Percentiles rank a stretch among this genome's conserved stretches.
Evolutionary conservation across 2,329 filamentous ascomycete species (phyloP).

Genomic region (Fusarium sacchari): DNA sequence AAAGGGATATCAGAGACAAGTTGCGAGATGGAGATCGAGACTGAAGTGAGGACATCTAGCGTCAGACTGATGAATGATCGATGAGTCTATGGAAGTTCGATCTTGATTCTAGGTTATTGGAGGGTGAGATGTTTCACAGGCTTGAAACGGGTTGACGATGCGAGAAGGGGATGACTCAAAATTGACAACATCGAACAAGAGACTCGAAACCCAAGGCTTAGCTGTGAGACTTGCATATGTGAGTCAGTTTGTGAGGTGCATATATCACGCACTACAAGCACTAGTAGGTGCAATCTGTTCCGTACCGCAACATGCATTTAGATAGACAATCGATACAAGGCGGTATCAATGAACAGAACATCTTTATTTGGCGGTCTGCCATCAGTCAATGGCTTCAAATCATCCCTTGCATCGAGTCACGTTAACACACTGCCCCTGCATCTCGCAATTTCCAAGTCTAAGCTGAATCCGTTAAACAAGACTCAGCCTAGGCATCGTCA

Average conservation of each 20-base stretch:
- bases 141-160: slow-evolving; percentile 8
- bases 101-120: slow-evolving; percentile 15
- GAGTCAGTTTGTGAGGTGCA: not conserved
- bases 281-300: not conserved
- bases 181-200: slow-evolving; percentile 4
- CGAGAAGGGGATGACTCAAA: slow-evolving; percentile 2
- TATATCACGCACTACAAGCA: slow-evolving; percentile 14
- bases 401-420: slow-evolving; percentile 33
- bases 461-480: slow-evolving; percentile 17
- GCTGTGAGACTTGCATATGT: slow-evolving; percentile 14
- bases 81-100: slow-evolving; percentile 32
- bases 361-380: not conserved
- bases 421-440: slow-evolving; percentile 34
- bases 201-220: slow-evolving; percentile 3
- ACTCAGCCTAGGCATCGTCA: slow-evolving; percentile 8
- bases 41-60: slow-evolving; percentile 14
- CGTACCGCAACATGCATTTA: not conserved
- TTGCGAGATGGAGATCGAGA: slow-evolving; percentile 9
- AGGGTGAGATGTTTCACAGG: slow-evolving; percentile 34
- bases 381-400: slow-evolving; percentile 4
- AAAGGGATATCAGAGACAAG: slow-evolving; percentile 1
- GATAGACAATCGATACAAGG: not conserved
- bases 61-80: slow-evolving; percentile 12
- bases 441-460: slow-evolving; percentile 18
- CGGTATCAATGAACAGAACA: not conserved